These are phyloP conservation scores for Hymenotorrendiella dingleyae DNA, from an alignment of 2,329 filamentous ascomycete genomes.

Conservation along the genomic window DNA sequence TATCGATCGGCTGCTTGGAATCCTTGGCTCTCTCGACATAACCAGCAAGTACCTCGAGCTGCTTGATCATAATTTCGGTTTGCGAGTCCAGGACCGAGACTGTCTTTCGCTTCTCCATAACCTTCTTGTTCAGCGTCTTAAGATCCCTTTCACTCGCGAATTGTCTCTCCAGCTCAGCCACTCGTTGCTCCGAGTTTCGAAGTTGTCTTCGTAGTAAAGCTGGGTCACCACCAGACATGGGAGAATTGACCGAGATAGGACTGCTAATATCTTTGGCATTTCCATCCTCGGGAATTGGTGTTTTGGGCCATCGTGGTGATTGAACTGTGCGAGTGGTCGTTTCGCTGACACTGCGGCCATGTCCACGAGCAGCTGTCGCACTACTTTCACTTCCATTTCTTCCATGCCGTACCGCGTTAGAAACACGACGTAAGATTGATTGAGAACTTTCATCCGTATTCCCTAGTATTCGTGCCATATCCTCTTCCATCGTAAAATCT, in stretches of 20 bases:
- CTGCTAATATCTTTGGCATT: slow-evolving; percentile 61
- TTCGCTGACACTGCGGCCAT: slow-evolving; percentile 60
- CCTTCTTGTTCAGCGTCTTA: slow-evolving; percentile 70
- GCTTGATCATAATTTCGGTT: slow-evolving; percentile 89
- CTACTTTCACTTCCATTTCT: slow-evolving; percentile 72
- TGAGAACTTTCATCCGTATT: slow-evolving; percentile 67
- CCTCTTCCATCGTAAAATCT: slow-evolving; percentile 92
- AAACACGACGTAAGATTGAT: slow-evolving; percentile 80
- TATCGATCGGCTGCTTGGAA: slow-evolving; percentile 71
- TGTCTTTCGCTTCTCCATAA: slow-evolving; percentile 90
- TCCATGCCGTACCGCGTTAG: slow-evolving; percentile 89
- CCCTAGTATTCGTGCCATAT: slow-evolving; percentile 80
- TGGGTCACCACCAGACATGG: slow-evolving; percentile 56
- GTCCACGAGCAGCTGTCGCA: slow-evolving; percentile 40
- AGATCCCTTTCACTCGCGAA: slow-evolving; percentile 51
- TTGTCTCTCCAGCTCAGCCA: slow-evolving; percentile 80
- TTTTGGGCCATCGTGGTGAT: slow-evolving; percentile 64
- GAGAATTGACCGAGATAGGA: slow-evolving; percentile 53
- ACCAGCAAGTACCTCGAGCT: slow-evolving; percentile 82
- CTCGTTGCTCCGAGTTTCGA: slow-evolving; percentile 73
- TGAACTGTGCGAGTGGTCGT: slow-evolving; percentile 58
- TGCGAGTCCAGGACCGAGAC: slow-evolving; percentile 92
- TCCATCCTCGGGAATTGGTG: slow-evolving; percentile 53
- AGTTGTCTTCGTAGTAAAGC: slow-evolving; percentile 68
- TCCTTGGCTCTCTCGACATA: slow-evolving; percentile 84